phyloP scores from a whole-genome alignment of 345 rosid genomes.

The Limnanthes douglasii region DNA sequence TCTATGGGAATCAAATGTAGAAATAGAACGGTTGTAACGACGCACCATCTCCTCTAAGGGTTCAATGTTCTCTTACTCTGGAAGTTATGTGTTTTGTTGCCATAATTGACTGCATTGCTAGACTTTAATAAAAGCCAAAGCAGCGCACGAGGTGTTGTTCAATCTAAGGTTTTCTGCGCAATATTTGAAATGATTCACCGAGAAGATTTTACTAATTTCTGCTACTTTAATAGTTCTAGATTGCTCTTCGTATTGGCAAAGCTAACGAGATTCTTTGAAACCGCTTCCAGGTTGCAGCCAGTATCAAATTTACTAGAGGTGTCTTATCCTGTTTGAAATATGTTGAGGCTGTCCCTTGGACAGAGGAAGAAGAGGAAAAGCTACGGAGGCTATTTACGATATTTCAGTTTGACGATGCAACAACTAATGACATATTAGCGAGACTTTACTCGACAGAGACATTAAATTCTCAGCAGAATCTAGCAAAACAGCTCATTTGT shows the following conservation, averaged over 20 bases:
- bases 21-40: too few relatives aligned
- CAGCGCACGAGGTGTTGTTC: too few relatives aligned
- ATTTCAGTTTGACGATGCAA: constrained; percentile 38
- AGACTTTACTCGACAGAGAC: constrained; percentile 33
- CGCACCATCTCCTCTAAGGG: too few relatives aligned
- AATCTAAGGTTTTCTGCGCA: too few relatives aligned
- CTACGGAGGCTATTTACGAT: constrained; percentile 39
- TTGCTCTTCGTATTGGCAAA: background rate
- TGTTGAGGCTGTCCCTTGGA: constrained; percentile 93
- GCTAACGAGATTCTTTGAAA: constrained; percentile 12
- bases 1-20: too few relatives aligned
- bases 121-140: too few relatives aligned
- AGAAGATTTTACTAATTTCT: too few relatives aligned
- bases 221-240: too few relatives aligned
- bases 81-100: too few relatives aligned
- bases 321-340: constrained; percentile 58
- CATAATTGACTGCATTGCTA: too few relatives aligned
- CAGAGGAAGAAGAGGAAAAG: constrained; percentile 93
- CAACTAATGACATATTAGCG: constrained; percentile 43
- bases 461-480: constrained; percentile 25
- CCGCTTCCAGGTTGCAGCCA: constrained; percentile 45
- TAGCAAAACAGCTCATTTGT: constrained; percentile 57
- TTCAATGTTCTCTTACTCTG: too few relatives aligned
- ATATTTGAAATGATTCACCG: too few relatives aligned
- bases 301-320: constrained; percentile 56